Evolutionary conservation across 805 yeast genomes (phyloP).

Genomic region (Nakazawaea sp.): DNA sequence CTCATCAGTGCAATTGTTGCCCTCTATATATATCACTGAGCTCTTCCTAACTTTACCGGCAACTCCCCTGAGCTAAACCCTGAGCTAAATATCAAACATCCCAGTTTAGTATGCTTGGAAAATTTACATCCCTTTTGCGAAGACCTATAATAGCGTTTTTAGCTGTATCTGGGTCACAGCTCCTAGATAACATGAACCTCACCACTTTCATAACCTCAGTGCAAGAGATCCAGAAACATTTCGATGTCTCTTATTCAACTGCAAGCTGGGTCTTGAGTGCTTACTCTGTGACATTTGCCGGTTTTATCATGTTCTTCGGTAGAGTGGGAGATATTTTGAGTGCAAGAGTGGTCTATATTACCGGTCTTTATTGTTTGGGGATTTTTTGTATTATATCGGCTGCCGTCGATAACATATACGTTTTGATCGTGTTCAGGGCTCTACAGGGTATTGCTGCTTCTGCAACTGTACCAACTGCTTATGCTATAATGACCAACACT

Average conservation of each 20-base stretch:
- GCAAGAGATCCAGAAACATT: background rate
- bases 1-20: no score
- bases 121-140: no score
- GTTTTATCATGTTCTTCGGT: constrained; percentile 30
- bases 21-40: no score
- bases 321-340: constrained; percentile 29
- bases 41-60: no score
- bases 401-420: constrained; percentile 19
- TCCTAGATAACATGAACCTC: constrained; percentile 12
- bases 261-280: constrained; percentile 27
- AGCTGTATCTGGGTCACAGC: no score
- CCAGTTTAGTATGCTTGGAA: no score
- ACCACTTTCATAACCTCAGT: constrained; percentile 1
- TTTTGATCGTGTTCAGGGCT: background rate
- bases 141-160: no score
- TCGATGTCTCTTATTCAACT: background rate
- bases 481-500: constrained; percentile 24
- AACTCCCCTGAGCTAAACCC: no score
- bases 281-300: constrained; percentile 30
- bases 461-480: constrained; percentile 26
- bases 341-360: constrained; percentile 18
- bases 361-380: constrained; percentile 18
- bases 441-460: constrained; percentile 30
- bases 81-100: no score
- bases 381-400: constrained; percentile 27